phyloP scores from a whole-genome alignment of 2,329 filamentous ascomycete species.

The Colletotrichum coccodes region DNA sequence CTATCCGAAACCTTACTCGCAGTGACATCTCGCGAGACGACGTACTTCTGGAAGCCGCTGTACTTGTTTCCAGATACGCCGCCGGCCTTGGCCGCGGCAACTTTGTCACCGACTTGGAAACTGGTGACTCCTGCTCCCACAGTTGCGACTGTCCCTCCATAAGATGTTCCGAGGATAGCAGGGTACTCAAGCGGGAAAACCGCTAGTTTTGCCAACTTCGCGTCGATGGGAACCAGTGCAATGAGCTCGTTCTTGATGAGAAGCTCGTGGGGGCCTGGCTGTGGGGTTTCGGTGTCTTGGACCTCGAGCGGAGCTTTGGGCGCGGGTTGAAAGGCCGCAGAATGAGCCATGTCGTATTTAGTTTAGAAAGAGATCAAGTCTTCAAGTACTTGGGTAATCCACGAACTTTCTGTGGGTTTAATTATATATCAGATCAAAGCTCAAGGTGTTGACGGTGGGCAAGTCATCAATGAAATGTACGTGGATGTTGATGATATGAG shows the following conservation, averaged over 20 bases:
- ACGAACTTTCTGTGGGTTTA: no score
- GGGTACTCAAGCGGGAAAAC: constrained; percentile 34
- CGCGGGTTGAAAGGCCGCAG: constrained; percentile 23
- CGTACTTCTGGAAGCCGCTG: constrained; percentile 18
- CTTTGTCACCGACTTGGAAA: constrained; percentile 39
- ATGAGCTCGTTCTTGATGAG: constrained; percentile 40
- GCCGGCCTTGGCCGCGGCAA: constrained; percentile 22
- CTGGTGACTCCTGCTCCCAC: constrained; percentile 36
- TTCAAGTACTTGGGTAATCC: no score
- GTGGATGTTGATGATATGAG: not conserved
- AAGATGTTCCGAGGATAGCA: constrained; percentile 31
- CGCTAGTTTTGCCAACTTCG: constrained; percentile 38
- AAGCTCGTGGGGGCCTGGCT: constrained; percentile 36
- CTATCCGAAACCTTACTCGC: constrained; percentile 40
- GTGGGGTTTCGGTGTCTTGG: constrained; percentile 17
- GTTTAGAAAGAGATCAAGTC: no score
- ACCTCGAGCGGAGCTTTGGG: constrained; percentile 19
- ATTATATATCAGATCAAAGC: no score
- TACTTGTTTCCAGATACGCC: constrained; percentile 22
- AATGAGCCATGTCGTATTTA: constrained; percentile 9
- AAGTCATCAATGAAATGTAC: not conserved
- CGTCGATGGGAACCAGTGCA: constrained; percentile 42
- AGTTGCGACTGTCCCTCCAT: constrained; percentile 38
- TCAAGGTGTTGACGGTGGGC: not conserved
- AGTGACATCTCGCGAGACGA: constrained; percentile 35